These are phyloP conservation scores for Fraxinus dipetala DNA, from an alignment of 305 asterid species.

Conservation along the genomic window DNA sequence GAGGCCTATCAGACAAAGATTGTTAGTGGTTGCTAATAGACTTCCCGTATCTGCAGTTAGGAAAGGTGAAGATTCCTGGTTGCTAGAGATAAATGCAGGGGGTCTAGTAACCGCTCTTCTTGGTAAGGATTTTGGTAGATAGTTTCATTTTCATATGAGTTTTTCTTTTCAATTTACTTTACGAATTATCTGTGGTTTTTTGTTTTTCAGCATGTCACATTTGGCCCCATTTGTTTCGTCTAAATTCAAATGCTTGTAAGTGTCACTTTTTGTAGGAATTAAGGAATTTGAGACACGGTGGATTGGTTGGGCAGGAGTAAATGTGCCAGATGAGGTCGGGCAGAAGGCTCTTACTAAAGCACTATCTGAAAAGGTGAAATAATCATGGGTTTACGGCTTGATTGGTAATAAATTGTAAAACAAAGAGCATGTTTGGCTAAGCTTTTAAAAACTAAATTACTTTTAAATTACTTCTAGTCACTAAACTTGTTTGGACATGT, in stretches of 20 bases:
- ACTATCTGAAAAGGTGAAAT: conserved; percentile 81
- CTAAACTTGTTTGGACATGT: not conserved
- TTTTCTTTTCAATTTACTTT: not conserved
- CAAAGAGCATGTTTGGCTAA: not conserved
- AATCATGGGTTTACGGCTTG: not conserved
- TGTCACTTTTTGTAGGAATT: conserved; percentile 51
- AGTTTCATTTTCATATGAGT: not conserved
- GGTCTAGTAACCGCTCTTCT: conserved; percentile 96
- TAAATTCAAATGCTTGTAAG: conserved; percentile 14
- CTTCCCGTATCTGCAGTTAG: conserved; percentile 96
- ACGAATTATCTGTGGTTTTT: not conserved
- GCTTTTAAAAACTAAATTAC: not conserved
- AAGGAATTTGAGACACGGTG: conserved; percentile 90
- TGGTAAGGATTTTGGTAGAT: conserved; percentile 49
- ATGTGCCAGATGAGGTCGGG: conserved; percentile 89
- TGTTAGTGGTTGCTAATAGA: conserved; percentile 94
- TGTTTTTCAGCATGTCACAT: not conserved
- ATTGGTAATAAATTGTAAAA: conserved; percentile 11
- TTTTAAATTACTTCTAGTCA: not conserved
- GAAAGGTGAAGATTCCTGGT: conserved; percentile 86
- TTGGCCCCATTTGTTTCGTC: not conserved
- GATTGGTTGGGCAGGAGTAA: conserved; percentile 99
- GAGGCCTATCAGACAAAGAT: conserved; percentile 66
- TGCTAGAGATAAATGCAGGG: conserved; percentile 91
- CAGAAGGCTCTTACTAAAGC: conserved; percentile 75